These are phyloP conservation scores for Aphanocladium album DNA, from an alignment of 2,329 filamentous ascomycete species.

Conservation along the genomic window DNA sequence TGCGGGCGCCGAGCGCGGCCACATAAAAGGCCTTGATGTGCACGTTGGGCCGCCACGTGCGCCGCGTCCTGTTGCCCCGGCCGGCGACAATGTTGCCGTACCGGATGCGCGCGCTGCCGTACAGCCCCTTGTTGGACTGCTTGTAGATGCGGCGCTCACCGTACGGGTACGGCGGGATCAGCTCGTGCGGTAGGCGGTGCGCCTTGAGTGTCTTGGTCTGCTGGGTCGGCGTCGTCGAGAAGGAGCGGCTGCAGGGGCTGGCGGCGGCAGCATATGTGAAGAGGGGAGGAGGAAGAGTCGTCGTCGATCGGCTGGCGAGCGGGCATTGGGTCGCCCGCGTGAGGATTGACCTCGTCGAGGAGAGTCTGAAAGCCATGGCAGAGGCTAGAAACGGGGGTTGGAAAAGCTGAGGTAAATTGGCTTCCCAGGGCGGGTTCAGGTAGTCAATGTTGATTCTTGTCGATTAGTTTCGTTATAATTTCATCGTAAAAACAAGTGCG, in stretches of 20 bases:
- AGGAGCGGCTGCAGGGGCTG: conserved; percentile 19
- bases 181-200: conserved; percentile 40
- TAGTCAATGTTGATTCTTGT: not conserved
- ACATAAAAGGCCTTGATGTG: conserved; percentile 64
- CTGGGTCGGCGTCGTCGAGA: conserved; percentile 33
- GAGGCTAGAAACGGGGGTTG: not conserved
- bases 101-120: conserved; percentile 64
- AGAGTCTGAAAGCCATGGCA: conserved; percentile 9
- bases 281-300: not conserved
- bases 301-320: not conserved
- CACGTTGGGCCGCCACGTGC: conserved; percentile 72
- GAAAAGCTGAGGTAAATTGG: not conserved
- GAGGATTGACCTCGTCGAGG: conserved; percentile 10
- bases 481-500: not conserved
- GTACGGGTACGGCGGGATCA: conserved; percentile 67
- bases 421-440: too few species aligned
- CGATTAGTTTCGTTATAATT: not conserved
- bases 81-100: conserved; percentile 77
- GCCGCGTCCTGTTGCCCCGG: conserved; percentile 64
- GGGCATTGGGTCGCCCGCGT: conserved; percentile 1
- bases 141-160: conserved; percentile 68
- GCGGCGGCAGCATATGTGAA: conserved; percentile 7
- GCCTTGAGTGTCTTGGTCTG: conserved; percentile 38
- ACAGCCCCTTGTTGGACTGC: conserved; percentile 72
- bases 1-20: conserved; percentile 52